phyloP scores from a whole-genome alignment of 495 filamentous ascomycete genomes.

The Xylaria nigripes region DNA sequence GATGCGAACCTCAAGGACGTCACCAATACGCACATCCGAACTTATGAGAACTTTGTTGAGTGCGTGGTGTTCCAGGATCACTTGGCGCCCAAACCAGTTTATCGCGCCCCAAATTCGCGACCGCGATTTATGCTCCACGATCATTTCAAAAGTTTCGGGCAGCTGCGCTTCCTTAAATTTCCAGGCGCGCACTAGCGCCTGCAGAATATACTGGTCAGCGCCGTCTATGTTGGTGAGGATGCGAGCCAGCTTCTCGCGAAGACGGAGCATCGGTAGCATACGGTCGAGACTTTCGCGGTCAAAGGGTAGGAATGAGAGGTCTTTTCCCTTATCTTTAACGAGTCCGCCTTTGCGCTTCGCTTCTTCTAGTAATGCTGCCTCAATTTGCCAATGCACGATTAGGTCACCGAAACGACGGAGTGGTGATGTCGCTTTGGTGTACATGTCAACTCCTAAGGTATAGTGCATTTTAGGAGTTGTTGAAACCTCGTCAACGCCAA shows the following conservation, averaged over 20 bases:
- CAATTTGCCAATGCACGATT: constrained; percentile 86
- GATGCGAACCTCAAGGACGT: constrained; percentile 54
- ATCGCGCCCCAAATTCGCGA: constrained; percentile 23
- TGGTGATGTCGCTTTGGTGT: constrained; percentile 77
- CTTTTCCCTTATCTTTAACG: constrained; percentile 24
- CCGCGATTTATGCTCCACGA: constrained; percentile 27
- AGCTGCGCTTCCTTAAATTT: constrained; percentile 56
- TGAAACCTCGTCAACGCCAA: constrained; percentile 46
- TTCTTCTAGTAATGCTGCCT: constrained; percentile 70
- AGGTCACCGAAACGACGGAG: constrained; percentile 78
- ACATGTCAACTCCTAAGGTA: constrained; percentile 57
- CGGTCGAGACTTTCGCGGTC: constrained; percentile 45
- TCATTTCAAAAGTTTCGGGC: constrained; percentile 54
- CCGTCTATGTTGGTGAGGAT: constrained; percentile 25
- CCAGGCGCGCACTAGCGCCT: constrained; percentile 68
- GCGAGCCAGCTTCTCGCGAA: constrained; percentile 39
- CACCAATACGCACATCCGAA: constrained; percentile 36
- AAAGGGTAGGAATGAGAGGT: constrained; percentile 53
- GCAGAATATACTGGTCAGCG: constrained; percentile 49
- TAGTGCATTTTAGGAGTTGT: constrained; percentile 46
- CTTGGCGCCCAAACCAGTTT: constrained; percentile 34
- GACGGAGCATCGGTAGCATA: constrained; percentile 42
- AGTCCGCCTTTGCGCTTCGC: constrained; percentile 45
- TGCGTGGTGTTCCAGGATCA: constrained; percentile 23
- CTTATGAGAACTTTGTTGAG: constrained; percentile 26